phyloP scores from a whole-genome alignment of 768 basidiomycete species.

The Russula lepida region DNA sequence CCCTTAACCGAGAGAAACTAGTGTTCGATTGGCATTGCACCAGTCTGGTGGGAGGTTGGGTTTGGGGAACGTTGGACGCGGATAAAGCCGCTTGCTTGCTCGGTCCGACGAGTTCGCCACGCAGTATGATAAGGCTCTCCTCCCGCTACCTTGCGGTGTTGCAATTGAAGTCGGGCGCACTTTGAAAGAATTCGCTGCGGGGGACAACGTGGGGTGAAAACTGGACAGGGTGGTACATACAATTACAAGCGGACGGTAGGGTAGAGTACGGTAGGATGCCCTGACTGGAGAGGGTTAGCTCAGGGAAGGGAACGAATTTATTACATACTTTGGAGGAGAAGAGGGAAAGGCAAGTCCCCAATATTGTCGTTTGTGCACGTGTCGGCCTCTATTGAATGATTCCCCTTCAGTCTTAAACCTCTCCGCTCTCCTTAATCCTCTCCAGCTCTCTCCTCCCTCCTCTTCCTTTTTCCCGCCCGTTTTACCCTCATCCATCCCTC shows the following conservation, averaged over 20 bases:
- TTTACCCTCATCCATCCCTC: background rate
- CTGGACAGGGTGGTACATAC: background rate
- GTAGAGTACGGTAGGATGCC: background rate
- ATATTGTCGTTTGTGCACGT: constrained; percentile 10
- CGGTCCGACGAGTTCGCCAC: constrained; percentile 6
- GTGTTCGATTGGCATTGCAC: constrained; percentile 4
- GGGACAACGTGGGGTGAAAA: background rate
- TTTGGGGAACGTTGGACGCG: background rate
- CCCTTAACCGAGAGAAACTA: constrained; percentile 16
- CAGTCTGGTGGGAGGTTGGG: background rate
- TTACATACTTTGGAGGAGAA: constrained; percentile 1
- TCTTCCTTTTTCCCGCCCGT: background rate
- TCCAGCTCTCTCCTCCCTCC: background rate
- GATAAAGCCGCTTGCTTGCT: background rate
- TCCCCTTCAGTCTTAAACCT: constrained; percentile 16
- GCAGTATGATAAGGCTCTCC: constrained; percentile 2
- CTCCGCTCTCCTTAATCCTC: background rate
- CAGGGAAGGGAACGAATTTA: background rate
- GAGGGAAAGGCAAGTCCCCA: constrained; percentile 1
- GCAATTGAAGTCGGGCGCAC: constrained; percentile 7
- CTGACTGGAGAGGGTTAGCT: background rate
- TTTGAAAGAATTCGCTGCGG: background rate
- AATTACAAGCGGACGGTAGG: too few species aligned
- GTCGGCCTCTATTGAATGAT: constrained; percentile 4
- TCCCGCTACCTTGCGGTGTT: background rate